Evolutionary conservation across 2,329 filamentous ascomycete species (phyloP).

Genomic region (Hortaea werneckii): DNA sequence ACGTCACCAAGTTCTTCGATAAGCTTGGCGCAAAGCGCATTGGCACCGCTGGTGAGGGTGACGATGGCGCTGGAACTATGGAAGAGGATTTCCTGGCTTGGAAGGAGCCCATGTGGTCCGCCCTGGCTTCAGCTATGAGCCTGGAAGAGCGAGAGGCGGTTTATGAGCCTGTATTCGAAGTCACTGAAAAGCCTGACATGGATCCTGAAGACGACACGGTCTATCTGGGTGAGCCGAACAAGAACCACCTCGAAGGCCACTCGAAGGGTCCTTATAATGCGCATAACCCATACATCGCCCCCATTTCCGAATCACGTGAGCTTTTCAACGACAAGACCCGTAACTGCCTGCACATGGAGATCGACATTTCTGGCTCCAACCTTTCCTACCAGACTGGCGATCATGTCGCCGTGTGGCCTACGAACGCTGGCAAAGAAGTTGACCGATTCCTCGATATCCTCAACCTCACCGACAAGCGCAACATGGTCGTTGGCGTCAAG

Average conservation of each 20-base stretch:
- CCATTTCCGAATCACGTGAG: constrained; percentile 82
- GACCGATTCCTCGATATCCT: constrained; percentile 77
- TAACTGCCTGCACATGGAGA: constrained; percentile 94
- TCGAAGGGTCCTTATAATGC: constrained; percentile 87
- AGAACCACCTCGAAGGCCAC: constrained; percentile 75
- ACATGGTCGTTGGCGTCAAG: constrained; percentile 79
- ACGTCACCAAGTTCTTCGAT: constrained; percentile 69
- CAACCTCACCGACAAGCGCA: constrained; percentile 63
- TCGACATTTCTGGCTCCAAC: constrained; percentile 82
- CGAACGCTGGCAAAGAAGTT: constrained; percentile 84
- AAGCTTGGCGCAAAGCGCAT: constrained; percentile 78
- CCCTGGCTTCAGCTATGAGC: constrained; percentile 70
- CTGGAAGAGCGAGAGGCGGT: constrained; percentile 91
- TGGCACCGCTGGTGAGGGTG: constrained; percentile 83
- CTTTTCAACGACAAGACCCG: constrained; percentile 80
- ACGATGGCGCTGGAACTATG: constrained; percentile 97
- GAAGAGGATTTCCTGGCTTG: constrained; percentile 98
- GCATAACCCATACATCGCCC: constrained; percentile 80
- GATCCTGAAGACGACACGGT: constrained; percentile 68
- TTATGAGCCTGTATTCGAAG: constrained; percentile 84
- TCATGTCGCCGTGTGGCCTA: constrained; percentile 95
- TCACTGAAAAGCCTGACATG: constrained; percentile 59
- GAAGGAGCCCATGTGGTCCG: constrained; percentile 99
- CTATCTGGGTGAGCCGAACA: constrained; percentile 77
- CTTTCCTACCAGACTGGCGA: constrained; percentile 92